phyloP scores from a whole-genome alignment of 805 yeast species.

The Monosporozyma solicola region DNA sequence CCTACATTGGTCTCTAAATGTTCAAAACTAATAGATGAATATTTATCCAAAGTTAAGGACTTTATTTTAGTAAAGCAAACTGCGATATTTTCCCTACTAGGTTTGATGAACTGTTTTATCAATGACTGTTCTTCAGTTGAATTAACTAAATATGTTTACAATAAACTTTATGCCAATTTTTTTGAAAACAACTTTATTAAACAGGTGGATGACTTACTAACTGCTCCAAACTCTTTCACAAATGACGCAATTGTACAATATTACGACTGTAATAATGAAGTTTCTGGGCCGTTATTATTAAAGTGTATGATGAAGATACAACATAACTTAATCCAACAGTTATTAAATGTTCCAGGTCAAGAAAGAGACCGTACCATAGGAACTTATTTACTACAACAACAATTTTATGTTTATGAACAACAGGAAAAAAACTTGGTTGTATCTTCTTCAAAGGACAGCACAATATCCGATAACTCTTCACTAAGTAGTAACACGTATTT shows the following conservation, averaged over 20 bases:
- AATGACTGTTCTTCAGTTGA: conserved; percentile 9
- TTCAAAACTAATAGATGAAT: conserved; percentile 17
- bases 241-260: conserved; percentile 26
- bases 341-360: conserved; percentile 8
- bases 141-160: conserved; percentile 14
- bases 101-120: conserved; percentile 31
- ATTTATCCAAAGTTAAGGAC: conserved; percentile 14
- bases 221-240: conserved; percentile 12
- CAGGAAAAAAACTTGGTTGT: conserved; percentile 1
- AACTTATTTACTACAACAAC: conserved; percentile 6
- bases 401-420: conserved; percentile 4
- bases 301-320: conserved; percentile 19
- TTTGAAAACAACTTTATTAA: conserved; percentile 11
- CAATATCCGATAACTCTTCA: neutral
- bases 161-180: conserved; percentile 8
- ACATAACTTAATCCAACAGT: conserved; percentile 9
- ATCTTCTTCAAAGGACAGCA: neutral
- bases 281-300: conserved; percentile 19
- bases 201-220: conserved; percentile 12
- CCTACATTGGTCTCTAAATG: conserved; percentile 21
- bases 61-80: conserved; percentile 9
- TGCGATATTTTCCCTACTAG: conserved; percentile 30
- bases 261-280: conserved; percentile 22
- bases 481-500: conserved; percentile 15
- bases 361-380: conserved; percentile 2